Conservation (phyloP, 208 protist genomes). For the Leptomonas pyrrhocoris region DNA sequence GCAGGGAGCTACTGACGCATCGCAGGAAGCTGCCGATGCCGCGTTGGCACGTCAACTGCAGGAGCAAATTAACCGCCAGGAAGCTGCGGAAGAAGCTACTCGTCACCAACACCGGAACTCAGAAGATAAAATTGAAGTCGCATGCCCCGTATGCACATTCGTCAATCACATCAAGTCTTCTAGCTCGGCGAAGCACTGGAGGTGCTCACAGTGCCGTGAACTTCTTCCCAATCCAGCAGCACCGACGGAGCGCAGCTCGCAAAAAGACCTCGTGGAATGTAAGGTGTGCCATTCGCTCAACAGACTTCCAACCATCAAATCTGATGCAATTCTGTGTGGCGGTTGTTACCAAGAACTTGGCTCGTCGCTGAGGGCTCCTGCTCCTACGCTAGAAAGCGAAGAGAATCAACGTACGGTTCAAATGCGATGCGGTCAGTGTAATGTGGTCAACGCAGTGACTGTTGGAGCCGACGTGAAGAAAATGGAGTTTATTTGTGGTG, state of each 20-base stretch:
- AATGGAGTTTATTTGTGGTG: slow-evolving; percentile 80
- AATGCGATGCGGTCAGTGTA: slow-evolving; percentile 66
- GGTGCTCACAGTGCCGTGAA: slow-evolving; percentile 60
- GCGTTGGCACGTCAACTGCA: slow-evolving; percentile 38
- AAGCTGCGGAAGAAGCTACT: slow-evolving; percentile 4
- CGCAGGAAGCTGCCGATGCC: slow-evolving; percentile 34
- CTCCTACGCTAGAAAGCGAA: not conserved
- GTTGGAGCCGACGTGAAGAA: slow-evolving; percentile 35
- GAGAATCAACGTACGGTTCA: slow-evolving; percentile 57
- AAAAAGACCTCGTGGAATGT: slow-evolving; percentile 48
- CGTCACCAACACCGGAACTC: not conserved
- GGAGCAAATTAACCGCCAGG: slow-evolving; percentile 34
- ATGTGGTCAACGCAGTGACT: slow-evolving; percentile 57
- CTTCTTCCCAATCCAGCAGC: slow-evolving; percentile 26
- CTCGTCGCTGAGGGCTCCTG: slow-evolving; percentile 3
- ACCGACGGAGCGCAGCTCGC: not conserved
- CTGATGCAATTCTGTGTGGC: slow-evolving; percentile 73
- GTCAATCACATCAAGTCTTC: slow-evolving; percentile 52
- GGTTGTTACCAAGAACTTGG: slow-evolving; percentile 61
- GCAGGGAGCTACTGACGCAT: not conserved
- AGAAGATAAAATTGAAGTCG: slow-evolving; percentile 24
- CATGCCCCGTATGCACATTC: slow-evolving; percentile 70
- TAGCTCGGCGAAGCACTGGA: slow-evolving; percentile 41
- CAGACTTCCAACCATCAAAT: slow-evolving; percentile 49
- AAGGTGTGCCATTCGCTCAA: slow-evolving; percentile 58